Percentiles rank a stretch among this genome's conserved stretches.
These are phyloP conservation scores for Cornus kousa DNA, from an alignment of 148 eudicot species.

Conservation along the genomic window DNA sequence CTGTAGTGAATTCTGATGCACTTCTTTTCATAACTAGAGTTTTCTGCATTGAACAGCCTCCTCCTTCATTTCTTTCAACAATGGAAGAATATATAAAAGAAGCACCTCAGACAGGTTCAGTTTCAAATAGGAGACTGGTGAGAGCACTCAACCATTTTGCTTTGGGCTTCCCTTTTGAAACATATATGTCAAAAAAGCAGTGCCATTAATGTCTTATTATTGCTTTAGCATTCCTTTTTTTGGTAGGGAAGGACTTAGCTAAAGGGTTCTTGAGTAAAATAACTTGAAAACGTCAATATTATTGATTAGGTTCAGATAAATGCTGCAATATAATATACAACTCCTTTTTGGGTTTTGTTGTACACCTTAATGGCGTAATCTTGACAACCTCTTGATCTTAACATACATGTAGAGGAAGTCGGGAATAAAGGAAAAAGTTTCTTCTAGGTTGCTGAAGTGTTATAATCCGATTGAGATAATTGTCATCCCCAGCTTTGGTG, in stretches of 20 bases:
- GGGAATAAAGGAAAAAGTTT: not conserved
- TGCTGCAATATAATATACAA: not conserved
- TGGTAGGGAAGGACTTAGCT: not conserved
- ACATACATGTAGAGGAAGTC: not conserved
- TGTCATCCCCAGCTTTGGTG: not conserved
- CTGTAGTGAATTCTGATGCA: not conserved
- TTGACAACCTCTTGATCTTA: not conserved
- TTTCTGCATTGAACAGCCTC: constrained; percentile 55
- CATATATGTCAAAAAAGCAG: not conserved
- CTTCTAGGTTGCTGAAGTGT: not conserved
- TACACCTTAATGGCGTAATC: not conserved
- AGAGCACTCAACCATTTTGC: constrained; percentile 20
- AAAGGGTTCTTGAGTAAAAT: not conserved
- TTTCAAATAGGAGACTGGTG: constrained; percentile 67
- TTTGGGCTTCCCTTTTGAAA: not conserved
- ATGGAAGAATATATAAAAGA: constrained; percentile 96
- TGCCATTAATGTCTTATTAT: too few relatives aligned
- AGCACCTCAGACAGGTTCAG: constrained; percentile 74
- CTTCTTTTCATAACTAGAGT: not conserved
- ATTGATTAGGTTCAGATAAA: not conserved
- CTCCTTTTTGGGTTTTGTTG: too few relatives aligned
- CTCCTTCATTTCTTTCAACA: constrained; percentile 90
- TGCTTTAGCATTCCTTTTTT: not conserved
- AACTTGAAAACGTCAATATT: not conserved
- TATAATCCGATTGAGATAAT: not conserved